A percentile compares a stretch with the other conserved stretches of the same genome.
These are phyloP conservation scores for Wallacemonas sp. DNA, from an alignment of 208 protist species.

Conservation along the genomic window DNA sequence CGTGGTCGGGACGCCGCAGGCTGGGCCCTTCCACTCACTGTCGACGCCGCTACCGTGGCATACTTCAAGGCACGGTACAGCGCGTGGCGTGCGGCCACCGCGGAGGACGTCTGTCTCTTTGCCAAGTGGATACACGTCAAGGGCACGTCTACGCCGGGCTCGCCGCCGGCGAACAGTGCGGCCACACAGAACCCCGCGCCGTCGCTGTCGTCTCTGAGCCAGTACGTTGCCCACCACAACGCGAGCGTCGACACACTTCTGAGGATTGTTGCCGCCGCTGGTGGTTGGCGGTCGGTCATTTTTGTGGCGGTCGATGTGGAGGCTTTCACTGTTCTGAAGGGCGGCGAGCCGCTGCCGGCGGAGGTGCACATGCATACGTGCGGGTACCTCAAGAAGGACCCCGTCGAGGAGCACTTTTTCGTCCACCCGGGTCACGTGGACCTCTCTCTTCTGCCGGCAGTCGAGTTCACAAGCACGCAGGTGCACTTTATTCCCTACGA, in stretches of 20 bases:
- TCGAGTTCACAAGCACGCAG: slow-evolving; percentile 16
- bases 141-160: neutral
- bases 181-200: neutral
- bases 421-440: slow-evolving; percentile 24
- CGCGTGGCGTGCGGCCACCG: slow-evolving; percentile 21
- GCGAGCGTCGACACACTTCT: slow-evolving; percentile 24
- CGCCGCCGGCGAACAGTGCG: neutral
- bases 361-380: slow-evolving; percentile 20
- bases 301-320: slow-evolving; percentile 63
- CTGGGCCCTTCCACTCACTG: slow-evolving; percentile 42
- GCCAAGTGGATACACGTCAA: neutral
- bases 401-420: slow-evolving; percentile 29
- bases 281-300: slow-evolving; percentile 26
- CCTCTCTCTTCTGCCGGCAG: neutral
- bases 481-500: slow-evolving; percentile 44
- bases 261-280: slow-evolving; percentile 18
- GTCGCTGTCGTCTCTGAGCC: neutral
- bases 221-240: slow-evolving; percentile 19
- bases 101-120: slow-evolving; percentile 33
- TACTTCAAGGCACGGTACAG: slow-evolving; percentile 28
- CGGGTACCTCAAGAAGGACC: neutral
- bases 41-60: slow-evolving; percentile 19
- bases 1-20: slow-evolving; percentile 18
- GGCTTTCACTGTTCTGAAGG: slow-evolving; percentile 17
- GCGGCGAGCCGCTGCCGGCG: slow-evolving; percentile 29